Evolutionary conservation across 805 yeast species (phyloP), one percentile per base, ranked within the genome.

Genomic region (Hanseniaspora lachancei): DNA sequence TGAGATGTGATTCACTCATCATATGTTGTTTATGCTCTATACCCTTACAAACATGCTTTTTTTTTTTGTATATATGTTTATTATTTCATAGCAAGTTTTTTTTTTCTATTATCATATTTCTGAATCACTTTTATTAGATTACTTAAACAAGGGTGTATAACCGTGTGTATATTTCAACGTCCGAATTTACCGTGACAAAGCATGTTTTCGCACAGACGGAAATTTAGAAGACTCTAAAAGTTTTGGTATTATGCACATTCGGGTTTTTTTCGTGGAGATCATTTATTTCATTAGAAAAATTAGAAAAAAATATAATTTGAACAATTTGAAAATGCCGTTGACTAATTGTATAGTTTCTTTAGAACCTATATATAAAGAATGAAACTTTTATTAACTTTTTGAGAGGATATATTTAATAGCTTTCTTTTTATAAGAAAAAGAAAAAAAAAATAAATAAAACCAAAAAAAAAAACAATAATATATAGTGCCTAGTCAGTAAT

Each of bases 11-110:
- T 32, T 32, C 12, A 5, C 35, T 32, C 35, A 32, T 32, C 35
- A 10, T 32, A 2, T 32, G 54, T 38, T 4, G n/a, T 48, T 36
- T 20, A 38, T 49, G 21, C n/a, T 21, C 20, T 24, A 34, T 20
- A 46, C 12, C 5, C 27, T n/a, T 6, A 9, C 6, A 32, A 29
- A 29, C 12, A 9, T 34, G 8, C 18, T 44, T 44, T 44, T 23
- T 46, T 20, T 46, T 29, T n/a, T 41, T 41, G 5, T 20, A 46
- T 32, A 20, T 46, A 46, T 46, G 49, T 46, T 46, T 46, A 46
- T 32, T 46, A 10, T 46, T 46, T 46, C 49, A 46, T 46, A 46
- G 27, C 20, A 42, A 15, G n/a, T 18, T 50, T 51, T 51, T 48
- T 50, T 51, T 42, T 51, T n/a, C 15, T 9, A 15, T 4, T 24